These are phyloP conservation scores for Talaromyces sp. DNA, from an alignment of 2,329 filamentous ascomycete species.

Conservation along the genomic window DNA sequence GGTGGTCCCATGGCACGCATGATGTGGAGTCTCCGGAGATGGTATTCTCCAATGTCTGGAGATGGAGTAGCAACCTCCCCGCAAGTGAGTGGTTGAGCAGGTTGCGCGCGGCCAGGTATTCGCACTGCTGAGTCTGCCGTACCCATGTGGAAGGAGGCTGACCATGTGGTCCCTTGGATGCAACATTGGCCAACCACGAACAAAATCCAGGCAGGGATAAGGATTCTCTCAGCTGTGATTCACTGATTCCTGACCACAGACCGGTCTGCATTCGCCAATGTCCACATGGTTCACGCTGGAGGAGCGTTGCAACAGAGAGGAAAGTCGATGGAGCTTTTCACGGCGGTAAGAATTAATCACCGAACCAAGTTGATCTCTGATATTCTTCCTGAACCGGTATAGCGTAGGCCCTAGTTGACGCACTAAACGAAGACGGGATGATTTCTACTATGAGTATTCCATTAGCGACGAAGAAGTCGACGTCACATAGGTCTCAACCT, in stretches of 20 bases:
- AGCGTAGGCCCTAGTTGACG: neutral
- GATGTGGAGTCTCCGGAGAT: constrained; percentile 14
- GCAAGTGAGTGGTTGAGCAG: constrained; percentile 6
- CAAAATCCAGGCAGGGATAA: neutral
- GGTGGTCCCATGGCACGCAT: constrained; percentile 15
- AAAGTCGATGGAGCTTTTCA: neutral
- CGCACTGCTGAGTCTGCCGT: neutral
- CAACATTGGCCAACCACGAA: constrained; percentile 5
- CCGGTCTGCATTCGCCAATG: neutral
- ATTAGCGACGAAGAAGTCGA: neutral
- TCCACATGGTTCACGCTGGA: constrained; percentile 11
- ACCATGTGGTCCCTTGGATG: constrained; percentile 13
- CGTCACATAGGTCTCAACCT: neutral
- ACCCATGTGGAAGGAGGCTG: constrained; percentile 9
- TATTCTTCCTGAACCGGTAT: neutral
- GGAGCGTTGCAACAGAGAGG: neutral
- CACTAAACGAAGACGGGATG: constrained; percentile 8
- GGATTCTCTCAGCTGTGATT: neutral
- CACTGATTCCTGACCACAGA: neutral
- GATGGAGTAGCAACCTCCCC: constrained; percentile 2
- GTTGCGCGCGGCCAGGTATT: constrained; percentile 8
- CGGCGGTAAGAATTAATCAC: constrained; percentile 3
- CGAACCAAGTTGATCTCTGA: constrained; percentile 3
- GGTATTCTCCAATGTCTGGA: constrained; percentile 7
- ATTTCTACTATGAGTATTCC: constrained; percentile 2